Evolutionary conservation across 495 filamentous ascomycete genomes (phyloP).

Genomic region (Xylaria scruposa): DNA sequence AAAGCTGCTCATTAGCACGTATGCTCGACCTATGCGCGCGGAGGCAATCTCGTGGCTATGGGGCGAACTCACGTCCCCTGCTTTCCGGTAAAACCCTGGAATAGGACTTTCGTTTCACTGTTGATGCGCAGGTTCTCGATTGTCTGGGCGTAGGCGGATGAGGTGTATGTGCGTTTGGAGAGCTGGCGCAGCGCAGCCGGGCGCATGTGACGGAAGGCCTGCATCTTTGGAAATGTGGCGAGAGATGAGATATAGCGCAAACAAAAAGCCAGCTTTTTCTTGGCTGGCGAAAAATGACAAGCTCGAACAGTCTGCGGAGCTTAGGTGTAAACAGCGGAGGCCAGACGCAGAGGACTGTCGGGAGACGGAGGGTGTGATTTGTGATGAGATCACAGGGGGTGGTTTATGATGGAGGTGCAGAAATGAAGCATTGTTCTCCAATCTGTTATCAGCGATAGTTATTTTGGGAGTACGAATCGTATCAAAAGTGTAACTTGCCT

Average conservation of each 20-base stretch:
- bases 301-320: conserved; percentile 3
- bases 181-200: conserved; percentile 52
- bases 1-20: conserved; percentile 25
- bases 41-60: background rate
- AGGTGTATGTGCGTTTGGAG: conserved; percentile 71
- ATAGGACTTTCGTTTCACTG: conserved; percentile 89
- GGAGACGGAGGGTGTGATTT: background rate
- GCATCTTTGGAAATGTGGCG: conserved; percentile 42
- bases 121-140: conserved; percentile 92
- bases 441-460: conserved; percentile 1
- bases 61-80: conserved; percentile 87
- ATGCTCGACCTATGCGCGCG: background rate
- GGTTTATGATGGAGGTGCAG: background rate
- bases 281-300: background rate
- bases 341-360: background rate
- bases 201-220: conserved; percentile 56
- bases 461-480: conserved; percentile 6
- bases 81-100: conserved; percentile 97
- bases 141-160: conserved; percentile 77
- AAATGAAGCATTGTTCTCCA: conserved; percentile 13
- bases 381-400: background rate
- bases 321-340: conserved; percentile 4
- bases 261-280: conserved; percentile 6
- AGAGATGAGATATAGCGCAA: conserved; percentile 30
- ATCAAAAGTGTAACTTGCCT: conserved; percentile 18